These are phyloP conservation scores for Aspergillus puulaauensis DNA, from an alignment of 2,329 filamentous ascomycete genomes.

Conservation along the genomic window DNA sequence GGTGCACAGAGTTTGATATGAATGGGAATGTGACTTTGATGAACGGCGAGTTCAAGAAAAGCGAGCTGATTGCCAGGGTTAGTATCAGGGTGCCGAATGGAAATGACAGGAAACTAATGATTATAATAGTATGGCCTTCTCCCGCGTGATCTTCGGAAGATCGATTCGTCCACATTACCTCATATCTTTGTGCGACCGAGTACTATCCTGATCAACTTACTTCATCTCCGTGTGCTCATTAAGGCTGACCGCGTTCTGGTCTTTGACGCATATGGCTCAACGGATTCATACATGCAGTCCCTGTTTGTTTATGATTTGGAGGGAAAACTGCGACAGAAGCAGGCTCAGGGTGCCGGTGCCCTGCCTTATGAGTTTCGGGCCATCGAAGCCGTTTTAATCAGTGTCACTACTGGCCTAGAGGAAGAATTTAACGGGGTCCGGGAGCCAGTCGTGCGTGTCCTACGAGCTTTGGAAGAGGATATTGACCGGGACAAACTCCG, in stretches of 20 bases:
- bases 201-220: conserved; percentile 89
- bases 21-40: conserved; percentile 88
- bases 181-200: conserved; percentile 92
- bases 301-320: conserved; percentile 98
- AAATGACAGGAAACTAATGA: neutral
- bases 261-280: conserved; percentile 94
- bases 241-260: conserved; percentile 92
- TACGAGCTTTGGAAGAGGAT: conserved; percentile 90
- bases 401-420: conserved; percentile 86
- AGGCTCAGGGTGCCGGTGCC: conserved; percentile 51
- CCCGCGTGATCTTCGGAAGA: conserved; percentile 93
- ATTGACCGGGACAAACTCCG: conserved; percentile 93
- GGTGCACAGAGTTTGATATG: conserved; percentile 94
- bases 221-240: conserved; percentile 94
- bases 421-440: conserved; percentile 92
- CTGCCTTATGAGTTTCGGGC: conserved; percentile 96
- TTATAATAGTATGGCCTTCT: conserved; percentile 75
- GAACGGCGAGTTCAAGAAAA: conserved; percentile 96
- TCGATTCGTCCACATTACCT: conserved; percentile 91
- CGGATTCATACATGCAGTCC: conserved; percentile 91
- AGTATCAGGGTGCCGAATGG: conserved; percentile 16
- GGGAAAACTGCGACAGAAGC: conserved; percentile 84
- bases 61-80: conserved; percentile 91
- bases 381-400: conserved; percentile 90
- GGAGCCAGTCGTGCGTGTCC: conserved; percentile 84